Conservation (phyloP, 805 yeast species). For the Clavispora santaluciae region DNA sequence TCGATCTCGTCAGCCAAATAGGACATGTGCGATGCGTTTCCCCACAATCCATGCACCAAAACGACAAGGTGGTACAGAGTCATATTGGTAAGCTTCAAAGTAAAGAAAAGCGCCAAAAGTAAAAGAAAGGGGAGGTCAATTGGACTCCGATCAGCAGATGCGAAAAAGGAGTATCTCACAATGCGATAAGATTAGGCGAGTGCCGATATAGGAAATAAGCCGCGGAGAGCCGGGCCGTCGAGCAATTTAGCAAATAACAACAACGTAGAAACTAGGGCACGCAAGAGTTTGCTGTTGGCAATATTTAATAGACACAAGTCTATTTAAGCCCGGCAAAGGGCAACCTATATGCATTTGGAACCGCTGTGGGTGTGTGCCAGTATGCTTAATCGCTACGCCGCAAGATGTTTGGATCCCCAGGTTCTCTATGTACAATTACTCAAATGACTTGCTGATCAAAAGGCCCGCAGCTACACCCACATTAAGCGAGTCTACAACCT, state of each 20-base stretch:
- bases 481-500: constrained; percentile 69
- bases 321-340: too few species aligned
- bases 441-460: constrained; percentile 33
- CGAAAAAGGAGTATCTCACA: not conserved
- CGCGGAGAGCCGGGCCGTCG: too few species aligned
- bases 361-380: too few species aligned
- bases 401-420: too few species aligned
- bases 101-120: not conserved
- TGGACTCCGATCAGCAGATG: not conserved
- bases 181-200: not conserved
- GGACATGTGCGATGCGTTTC: constrained; percentile 8
- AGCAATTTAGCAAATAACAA: too few species aligned
- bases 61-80: constrained; percentile 57
- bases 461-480: constrained; percentile 88
- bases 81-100: constrained; percentile 10
- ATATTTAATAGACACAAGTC: too few species aligned
- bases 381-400: too few species aligned
- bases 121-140: not conserved
- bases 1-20: constrained; percentile 9
- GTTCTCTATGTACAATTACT: constrained; percentile 2
- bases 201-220: not conserved
- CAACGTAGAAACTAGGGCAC: too few species aligned
- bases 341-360: too few species aligned
- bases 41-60: constrained; percentile 63
- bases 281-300: too few species aligned